These are phyloP conservation scores for Lasiodiplodia gonubiensis DNA, from an alignment of 2,329 filamentous ascomycete genomes.

Conservation along the genomic window DNA sequence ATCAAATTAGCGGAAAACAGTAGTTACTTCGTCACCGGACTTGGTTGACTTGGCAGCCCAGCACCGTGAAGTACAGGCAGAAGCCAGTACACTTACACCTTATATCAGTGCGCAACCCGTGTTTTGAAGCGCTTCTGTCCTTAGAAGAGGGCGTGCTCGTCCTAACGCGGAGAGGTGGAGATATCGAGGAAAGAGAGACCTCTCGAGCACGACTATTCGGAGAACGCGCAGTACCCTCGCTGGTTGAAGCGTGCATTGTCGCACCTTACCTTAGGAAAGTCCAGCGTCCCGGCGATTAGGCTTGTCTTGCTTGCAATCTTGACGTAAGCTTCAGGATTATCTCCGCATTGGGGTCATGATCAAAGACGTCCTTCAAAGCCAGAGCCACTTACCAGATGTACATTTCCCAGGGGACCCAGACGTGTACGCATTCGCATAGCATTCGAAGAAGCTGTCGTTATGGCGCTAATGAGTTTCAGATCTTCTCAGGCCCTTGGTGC, in stretches of 20 bases:
- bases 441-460: not conserved
- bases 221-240: not conserved
- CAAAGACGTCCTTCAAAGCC: not conserved
- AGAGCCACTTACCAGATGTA: not conserved
- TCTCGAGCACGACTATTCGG: not conserved
- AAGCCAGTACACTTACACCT: not conserved
- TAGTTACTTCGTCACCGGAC: not conserved
- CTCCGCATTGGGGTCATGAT: not conserved
- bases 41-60: not conserved
- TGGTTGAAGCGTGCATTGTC: not conserved
- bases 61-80: not conserved
- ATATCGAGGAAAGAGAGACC: not conserved
- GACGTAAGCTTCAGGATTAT: not conserved
- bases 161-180: not conserved
- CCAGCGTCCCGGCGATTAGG: not conserved
- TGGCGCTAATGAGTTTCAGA: not conserved
- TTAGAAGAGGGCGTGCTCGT: not conserved
- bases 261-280: not conserved
- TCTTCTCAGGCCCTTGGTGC: not conserved
- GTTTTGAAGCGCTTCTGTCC: not conserved
- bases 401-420: rapidly evolving
- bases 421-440: not conserved
- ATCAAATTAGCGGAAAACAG: not conserved
- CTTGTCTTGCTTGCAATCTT: too few species aligned
- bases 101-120: rapidly evolving